These are phyloP conservation scores for Pistacia vera DNA, from an alignment of 345 rosid genomes.

Conservation along the genomic window DNA sequence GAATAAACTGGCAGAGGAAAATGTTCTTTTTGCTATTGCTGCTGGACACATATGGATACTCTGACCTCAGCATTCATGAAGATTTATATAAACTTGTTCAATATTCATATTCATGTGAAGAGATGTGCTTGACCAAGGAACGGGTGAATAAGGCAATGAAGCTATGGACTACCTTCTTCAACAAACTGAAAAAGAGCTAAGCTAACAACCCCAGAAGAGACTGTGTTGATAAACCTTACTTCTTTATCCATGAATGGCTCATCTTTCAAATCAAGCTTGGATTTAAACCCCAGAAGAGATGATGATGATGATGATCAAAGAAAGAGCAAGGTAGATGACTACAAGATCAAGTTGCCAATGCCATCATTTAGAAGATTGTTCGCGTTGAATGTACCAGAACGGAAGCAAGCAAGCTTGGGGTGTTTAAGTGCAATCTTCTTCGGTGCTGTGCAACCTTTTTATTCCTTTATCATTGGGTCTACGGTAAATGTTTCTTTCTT, in stretches of 20 bases:
- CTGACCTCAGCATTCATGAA: too few species aligned
- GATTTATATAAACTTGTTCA: too few species aligned
- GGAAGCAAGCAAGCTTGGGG: slow-evolving; percentile 67
- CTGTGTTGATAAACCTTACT: neutral
- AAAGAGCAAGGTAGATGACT: slow-evolving; percentile 1
- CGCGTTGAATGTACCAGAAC: slow-evolving; percentile 61
- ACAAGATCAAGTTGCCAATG: slow-evolving; percentile 15
- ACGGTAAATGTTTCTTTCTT: slow-evolving; percentile 52
- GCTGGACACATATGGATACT: too few species aligned
- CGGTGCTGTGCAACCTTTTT: slow-evolving; percentile 65
- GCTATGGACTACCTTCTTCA: slow-evolving; percentile 19
- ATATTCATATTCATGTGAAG: too few species aligned
- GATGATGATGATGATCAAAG: slow-evolving; percentile 10
- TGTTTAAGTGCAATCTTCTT: slow-evolving; percentile 56
- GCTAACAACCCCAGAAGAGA: neutral
- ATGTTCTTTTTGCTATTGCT: too few species aligned
- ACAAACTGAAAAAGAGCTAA: slow-evolving; percentile 38
- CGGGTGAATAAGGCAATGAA: too few species aligned
- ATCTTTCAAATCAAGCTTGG: slow-evolving; percentile 36
- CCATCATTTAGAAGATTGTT: slow-evolving; percentile 63
- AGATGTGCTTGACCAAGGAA: too few species aligned
- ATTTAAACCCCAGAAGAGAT: slow-evolving; percentile 12
- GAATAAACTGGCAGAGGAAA: too few species aligned
- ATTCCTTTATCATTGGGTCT: slow-evolving; percentile 49
- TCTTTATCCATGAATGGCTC: slow-evolving; percentile 1